Evolutionary conservation across 805 yeast species (phyloP), one percentile per base, ranked within the genome.

Genomic region (Starmerella scarabaei): DNA sequence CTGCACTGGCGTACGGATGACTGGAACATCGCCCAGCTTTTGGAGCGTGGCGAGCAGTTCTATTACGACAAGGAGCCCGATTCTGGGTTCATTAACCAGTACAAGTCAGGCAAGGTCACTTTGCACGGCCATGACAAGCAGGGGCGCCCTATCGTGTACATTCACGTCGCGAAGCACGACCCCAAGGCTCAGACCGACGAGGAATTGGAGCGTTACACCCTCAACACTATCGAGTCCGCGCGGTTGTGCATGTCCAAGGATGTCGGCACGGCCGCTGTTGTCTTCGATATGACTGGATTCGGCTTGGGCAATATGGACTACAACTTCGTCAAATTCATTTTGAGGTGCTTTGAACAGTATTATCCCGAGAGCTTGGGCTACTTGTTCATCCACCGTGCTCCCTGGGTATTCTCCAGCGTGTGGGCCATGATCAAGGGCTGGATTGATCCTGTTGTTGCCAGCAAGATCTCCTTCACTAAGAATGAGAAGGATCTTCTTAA

Each of bases 391-490:
- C 94, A 84, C 64, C 80, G 81, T 53, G 96, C 98, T 0, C 98
- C 98, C 21, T 85, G 96, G 97, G 74, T 91, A 40, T 91, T 91
- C 64, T 75, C 81, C 37, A 88, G 95, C 19, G 82, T 88, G 44
- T 91, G 98, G 97, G 80, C 77, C 51, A 73, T 88, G 51, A 75
- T 91, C 53, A 84, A 83, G 60, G 77, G 78, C 52, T 88, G 96
- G 97, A 67, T 88, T 42, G 97, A 91, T 57, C 97, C 97, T 3
- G 95, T 83, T 19, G 96, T 88, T 40, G 94, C 95, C 0, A 69
- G 88, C 20, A 88, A 88, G 61, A 83, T 91, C 52, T 72, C 73
- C 33, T 91, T 88, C 62, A 81, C 94, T 19, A 79, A 80, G 54
- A 67, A 66, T 48, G 57, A 65, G 20, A 71, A 74, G 41, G 96